These are phyloP conservation scores for Sporothrix inflata DNA, from an alignment of 2,329 filamentous ascomycete genomes.

Conservation along the genomic window DNA sequence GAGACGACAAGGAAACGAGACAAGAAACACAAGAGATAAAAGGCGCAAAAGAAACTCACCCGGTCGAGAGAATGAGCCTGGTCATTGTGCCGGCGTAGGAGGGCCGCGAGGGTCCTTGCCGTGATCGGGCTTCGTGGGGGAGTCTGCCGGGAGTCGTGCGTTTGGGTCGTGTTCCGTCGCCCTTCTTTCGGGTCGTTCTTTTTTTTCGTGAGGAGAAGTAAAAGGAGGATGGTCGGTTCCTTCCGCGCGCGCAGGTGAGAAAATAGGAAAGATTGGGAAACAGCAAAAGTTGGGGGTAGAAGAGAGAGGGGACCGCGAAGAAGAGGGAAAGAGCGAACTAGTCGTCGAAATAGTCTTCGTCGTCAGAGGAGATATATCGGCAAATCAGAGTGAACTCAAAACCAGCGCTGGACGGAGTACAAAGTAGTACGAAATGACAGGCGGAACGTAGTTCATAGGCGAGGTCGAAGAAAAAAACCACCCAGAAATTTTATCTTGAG, in stretches of 20 bases:
- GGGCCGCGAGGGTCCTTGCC: constrained; percentile 13
- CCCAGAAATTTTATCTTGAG: neutral
- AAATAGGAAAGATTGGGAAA: neutral
- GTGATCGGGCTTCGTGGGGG: neutral
- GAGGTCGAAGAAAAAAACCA: constrained; percentile 1
- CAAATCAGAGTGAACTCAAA: neutral
- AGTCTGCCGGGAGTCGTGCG: neutral
- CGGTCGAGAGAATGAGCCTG: constrained; percentile 28
- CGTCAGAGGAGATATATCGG: constrained; percentile 20
- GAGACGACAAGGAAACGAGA: neutral
- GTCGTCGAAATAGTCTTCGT: constrained; percentile 1
- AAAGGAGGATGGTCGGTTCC: neutral
- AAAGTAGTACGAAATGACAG: too few species aligned
- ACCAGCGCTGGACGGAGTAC: too few species aligned
- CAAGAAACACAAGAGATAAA: neutral
- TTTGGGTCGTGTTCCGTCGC: neutral
- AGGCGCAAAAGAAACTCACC: constrained; percentile 13
- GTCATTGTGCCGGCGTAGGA: constrained; percentile 25
- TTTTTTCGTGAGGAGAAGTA: neutral
- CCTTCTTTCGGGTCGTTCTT: neutral
- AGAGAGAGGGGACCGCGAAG: neutral
- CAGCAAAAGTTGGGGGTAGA: neutral
- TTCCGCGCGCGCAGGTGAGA: constrained; percentile 11
- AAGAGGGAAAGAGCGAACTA: neutral
- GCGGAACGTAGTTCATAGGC: neutral